phyloP scores from a whole-genome alignment of 495 filamentous ascomycete genomes.

The Tuber indicum region DNA sequence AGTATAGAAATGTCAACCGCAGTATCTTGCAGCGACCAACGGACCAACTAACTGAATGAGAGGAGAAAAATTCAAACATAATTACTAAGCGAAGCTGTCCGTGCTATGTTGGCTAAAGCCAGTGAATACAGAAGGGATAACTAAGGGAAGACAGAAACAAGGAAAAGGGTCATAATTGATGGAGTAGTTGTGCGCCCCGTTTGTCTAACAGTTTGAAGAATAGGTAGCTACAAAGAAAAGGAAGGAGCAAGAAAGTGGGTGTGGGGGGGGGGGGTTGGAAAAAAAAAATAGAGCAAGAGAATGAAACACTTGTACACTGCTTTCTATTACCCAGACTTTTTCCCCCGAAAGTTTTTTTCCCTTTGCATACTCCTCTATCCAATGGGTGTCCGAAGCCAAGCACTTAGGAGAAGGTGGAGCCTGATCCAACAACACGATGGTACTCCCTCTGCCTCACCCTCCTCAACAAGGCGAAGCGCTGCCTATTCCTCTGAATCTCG shows the following conservation, averaged over 20 bases:
- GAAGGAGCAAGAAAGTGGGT: background rate
- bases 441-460: background rate
- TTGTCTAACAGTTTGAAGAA: background rate
- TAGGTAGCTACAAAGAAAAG: background rate
- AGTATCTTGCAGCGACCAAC: no score
- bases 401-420: background rate
- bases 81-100: no score
- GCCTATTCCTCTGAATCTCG: background rate
- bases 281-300: background rate
- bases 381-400: background rate
- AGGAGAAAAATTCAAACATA: no score
- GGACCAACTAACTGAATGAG: no score
- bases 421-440: background rate
- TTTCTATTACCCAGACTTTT: background rate
- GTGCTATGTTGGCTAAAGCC: no score
- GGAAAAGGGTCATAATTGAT: background rate
- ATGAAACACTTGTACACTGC: background rate
- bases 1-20: no score
- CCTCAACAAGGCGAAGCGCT: background rate
- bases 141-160: no score
- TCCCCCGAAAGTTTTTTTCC: background rate
- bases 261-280: background rate
- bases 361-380: background rate
- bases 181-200: background rate
- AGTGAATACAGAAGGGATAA: no score